Conservation (phyloP, 495 filamentous ascomycete genomes). For the Umbilicaria muhlenbergii region DNA sequence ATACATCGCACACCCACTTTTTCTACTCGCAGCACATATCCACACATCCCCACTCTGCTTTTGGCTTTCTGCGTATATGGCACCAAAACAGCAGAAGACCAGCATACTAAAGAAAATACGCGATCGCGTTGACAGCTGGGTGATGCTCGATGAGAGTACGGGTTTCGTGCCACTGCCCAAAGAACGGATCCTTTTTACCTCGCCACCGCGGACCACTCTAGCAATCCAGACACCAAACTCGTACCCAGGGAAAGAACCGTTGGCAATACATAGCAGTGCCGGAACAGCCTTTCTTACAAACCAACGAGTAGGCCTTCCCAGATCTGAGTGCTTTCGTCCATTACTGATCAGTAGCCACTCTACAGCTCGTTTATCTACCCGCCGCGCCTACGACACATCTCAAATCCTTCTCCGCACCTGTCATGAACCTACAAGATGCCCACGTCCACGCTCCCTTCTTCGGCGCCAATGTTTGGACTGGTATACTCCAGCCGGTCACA, state of each 20-base stretch:
- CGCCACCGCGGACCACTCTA: constrained; percentile 54
- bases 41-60: constrained; percentile 15
- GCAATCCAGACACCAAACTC: constrained; percentile 43
- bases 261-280: constrained; percentile 40
- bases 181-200: constrained; percentile 53
- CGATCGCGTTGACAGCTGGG: constrained; percentile 39
- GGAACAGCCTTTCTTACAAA: constrained; percentile 74
- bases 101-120: neutral
- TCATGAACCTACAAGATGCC: constrained; percentile 74
- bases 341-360: neutral
- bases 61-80: constrained; percentile 10
- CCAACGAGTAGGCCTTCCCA: constrained; percentile 49
- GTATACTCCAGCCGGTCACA: constrained; percentile 59
- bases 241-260: constrained; percentile 37
- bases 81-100: constrained; percentile 9
- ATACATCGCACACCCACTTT: neutral
- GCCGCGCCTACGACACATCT: constrained; percentile 47
- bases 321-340: neutral
- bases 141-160: constrained; percentile 53
- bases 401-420: constrained; percentile 77
- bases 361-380: constrained; percentile 79
- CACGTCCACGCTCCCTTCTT: constrained; percentile 86
- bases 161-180: constrained; percentile 54
- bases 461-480: constrained; percentile 87
- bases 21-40: constrained; percentile 7